A percentile compares a stretch with the other conserved stretches of the same genome.
These are phyloP conservation scores for Schizophyllum amplum DNA, from an alignment of 1,284 basidiomycete genomes.

Conservation along the genomic window DNA sequence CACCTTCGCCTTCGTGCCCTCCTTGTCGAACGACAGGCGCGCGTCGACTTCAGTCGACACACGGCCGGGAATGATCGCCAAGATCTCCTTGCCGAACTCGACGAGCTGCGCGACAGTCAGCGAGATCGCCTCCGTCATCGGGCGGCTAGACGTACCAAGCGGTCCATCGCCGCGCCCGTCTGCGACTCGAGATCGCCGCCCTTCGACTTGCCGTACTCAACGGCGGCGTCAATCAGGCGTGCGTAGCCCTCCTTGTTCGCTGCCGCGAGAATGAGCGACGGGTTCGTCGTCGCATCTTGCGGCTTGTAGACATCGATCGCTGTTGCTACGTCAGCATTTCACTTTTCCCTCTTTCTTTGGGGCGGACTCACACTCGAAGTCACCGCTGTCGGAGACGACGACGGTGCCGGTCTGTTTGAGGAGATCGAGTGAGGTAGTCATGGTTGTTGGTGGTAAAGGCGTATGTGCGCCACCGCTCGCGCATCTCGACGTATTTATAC, in stretches of 20 bases:
- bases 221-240: conserved; percentile 77
- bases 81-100: conserved; percentile 95
- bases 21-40: conserved; percentile 93
- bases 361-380: conserved; percentile 63
- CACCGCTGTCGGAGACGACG: conserved; percentile 91
- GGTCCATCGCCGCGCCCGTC: conserved; percentile 76
- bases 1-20: conserved; percentile 83
- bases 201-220: conserved; percentile 78
- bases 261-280: conserved; percentile 88
- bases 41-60: conserved; percentile 99
- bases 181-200: conserved; percentile 68
- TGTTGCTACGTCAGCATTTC: conserved; percentile 20
- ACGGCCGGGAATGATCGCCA: conserved; percentile 93
- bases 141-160: conserved; percentile 52
- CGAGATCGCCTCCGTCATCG: conserved; percentile 6
- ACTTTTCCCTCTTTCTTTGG: conserved; percentile 1
- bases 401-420: conserved; percentile 89
- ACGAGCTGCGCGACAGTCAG: conserved; percentile 56
- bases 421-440: conserved; percentile 83
- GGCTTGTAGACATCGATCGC: conserved; percentile 91
- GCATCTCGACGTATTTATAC: neutral
- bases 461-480: neutral
- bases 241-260: conserved; percentile 86
- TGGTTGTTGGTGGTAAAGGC: conserved; percentile 29
- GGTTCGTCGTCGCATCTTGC: conserved; percentile 95